phyloP scores from a whole-genome alignment of 768 basidiomycete species.

The Leccinum broughii region DNA sequence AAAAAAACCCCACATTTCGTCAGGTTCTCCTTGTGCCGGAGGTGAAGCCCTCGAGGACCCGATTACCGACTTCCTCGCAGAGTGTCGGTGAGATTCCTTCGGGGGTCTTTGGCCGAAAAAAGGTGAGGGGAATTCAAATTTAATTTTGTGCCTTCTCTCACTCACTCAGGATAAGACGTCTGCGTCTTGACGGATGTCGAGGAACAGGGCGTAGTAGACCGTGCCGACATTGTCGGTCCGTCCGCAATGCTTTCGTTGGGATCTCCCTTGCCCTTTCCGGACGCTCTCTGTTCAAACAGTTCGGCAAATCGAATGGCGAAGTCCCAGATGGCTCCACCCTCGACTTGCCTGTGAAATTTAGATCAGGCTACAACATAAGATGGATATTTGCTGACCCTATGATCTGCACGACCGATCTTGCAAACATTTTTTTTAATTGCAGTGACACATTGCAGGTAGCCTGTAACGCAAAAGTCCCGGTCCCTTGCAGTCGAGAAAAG shows the following conservation, averaged over 20 bases:
- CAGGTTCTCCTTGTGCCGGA: conserved; percentile 42
- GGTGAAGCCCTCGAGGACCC: conserved; percentile 9
- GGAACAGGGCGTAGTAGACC: conserved; percentile 20
- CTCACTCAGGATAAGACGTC: conserved; percentile 11
- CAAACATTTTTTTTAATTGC: conserved; percentile 11
- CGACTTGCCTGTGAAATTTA: conserved; percentile 6
- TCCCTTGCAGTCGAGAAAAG: conserved; percentile 22
- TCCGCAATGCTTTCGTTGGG: not conserved
- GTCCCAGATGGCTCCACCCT: conserved; percentile 23
- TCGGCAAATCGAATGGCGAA: not conserved
- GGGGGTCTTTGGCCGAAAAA: conserved; percentile 11
- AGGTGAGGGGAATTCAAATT: not conserved
- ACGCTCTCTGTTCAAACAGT: conserved; percentile 16
- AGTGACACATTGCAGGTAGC: conserved; percentile 23
- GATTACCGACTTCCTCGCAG: conserved; percentile 35
- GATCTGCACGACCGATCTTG: not conserved
- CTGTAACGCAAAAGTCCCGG: conserved; percentile 18
- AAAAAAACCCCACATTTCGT: conserved; percentile 56
- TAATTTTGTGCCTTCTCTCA: conserved; percentile 12
- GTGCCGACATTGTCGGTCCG: not conserved
- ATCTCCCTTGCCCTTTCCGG: conserved; percentile 2
- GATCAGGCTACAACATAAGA: not conserved
- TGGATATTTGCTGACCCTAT: conserved; percentile 18
- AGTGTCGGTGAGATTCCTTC: conserved; percentile 30
- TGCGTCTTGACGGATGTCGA: conserved; percentile 18